Percentiles rank a stretch among this genome's conserved stretches.
Conservation (phyloP, 208 protist species). For the Spongospora subterranea region DNA sequence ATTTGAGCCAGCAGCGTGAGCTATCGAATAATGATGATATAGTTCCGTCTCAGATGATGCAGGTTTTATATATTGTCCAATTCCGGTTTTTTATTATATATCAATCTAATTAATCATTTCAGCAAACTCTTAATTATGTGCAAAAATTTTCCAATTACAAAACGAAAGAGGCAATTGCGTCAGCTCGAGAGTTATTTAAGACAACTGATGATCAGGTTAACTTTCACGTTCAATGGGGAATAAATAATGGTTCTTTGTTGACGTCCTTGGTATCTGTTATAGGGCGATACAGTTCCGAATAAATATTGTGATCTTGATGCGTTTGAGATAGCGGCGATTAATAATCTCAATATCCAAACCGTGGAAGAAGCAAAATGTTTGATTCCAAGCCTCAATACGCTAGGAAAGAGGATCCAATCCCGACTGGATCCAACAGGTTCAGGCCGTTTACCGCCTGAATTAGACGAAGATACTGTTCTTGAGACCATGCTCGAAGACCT, state of each 20-base stretch:
- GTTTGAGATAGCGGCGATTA: slow-evolving; percentile 62
- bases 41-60: background rate
- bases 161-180: slow-evolving; percentile 48
- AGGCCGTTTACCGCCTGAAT: slow-evolving; percentile 30
- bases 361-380: slow-evolving; percentile 57
- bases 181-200: slow-evolving; percentile 53
- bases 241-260: background rate
- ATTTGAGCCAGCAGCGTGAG: background rate
- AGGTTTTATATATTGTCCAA: background rate
- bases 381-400: slow-evolving; percentile 59
- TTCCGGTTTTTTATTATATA: background rate
- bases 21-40: background rate
- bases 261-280: background rate
- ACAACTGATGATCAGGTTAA: background rate
- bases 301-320: slow-evolving; percentile 49
- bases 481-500: slow-evolving; percentile 33
- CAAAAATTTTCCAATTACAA: slow-evolving; percentile 61
- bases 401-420: background rate
- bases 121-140: slow-evolving; percentile 61
- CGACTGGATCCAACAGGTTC: background rate
- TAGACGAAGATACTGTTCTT: background rate
- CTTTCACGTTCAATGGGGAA: background rate
- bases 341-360: slow-evolving; percentile 46
- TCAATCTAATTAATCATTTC: too few species aligned
- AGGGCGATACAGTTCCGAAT: slow-evolving; percentile 20